Evolutionary conservation across 805 yeast genomes (phyloP).

Genomic region (Yamadazyma endophytica): DNA sequence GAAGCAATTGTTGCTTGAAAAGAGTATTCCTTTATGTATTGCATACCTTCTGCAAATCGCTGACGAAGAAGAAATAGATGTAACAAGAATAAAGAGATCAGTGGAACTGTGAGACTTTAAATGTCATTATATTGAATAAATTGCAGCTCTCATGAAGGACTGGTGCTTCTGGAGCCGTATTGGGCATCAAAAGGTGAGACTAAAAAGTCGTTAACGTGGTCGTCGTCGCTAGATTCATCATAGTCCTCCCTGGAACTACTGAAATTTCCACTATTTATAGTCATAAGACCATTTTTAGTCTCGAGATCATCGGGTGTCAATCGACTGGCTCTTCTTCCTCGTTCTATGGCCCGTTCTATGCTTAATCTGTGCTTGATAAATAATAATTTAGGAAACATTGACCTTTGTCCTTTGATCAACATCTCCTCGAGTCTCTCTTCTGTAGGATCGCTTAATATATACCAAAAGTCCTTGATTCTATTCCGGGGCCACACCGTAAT

Average conservation of each 20-base stretch:
- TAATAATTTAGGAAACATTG: constrained; percentile 61
- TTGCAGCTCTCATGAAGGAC: too few species aligned
- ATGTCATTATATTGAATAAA: too few species aligned
- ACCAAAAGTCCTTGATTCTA: constrained; percentile 52
- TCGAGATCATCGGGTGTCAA: too few species aligned
- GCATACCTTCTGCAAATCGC: constrained; percentile 19
- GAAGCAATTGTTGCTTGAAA: constrained; percentile 11
- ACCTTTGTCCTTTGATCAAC: constrained; percentile 59
- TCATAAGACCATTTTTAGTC: too few species aligned
- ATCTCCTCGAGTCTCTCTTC: constrained; percentile 51
- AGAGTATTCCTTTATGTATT: constrained; percentile 12
- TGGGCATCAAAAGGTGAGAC: too few species aligned
- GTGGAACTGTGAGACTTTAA: too few species aligned
- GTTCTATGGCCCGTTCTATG: constrained; percentile 62
- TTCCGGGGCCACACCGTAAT: constrained; percentile 76
- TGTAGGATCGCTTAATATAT: constrained; percentile 66
- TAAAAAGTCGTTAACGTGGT: too few species aligned
- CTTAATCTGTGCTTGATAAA: constrained; percentile 61
- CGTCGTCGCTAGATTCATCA: too few species aligned
- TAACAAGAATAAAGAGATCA: too few species aligned
- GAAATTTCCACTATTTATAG: too few species aligned
- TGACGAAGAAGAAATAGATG: constrained; percentile 15
- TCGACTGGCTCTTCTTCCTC: constrained; percentile 47
- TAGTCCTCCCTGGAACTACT: too few species aligned
- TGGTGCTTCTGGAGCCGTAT: too few species aligned